phyloP scores from a whole-genome alignment of 2,329 filamentous ascomycete species.

The Ophiostoma novo-ulmi region DNA sequence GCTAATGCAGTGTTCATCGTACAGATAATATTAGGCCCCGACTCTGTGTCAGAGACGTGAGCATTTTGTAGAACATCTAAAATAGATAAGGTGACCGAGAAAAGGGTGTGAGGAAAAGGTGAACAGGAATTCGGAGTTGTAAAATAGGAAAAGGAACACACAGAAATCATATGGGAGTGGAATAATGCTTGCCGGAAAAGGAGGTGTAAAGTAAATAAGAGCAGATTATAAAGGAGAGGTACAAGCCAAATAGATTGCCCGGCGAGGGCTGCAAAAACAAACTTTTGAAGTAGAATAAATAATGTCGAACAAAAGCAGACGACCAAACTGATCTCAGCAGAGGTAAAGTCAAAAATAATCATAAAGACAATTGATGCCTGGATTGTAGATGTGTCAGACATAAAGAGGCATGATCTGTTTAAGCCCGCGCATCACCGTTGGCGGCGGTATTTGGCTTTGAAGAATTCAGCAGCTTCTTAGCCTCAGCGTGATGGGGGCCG shows the following conservation, averaged over 20 bases:
- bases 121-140: neutral
- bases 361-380: neutral
- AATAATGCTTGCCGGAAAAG: constrained; percentile 6
- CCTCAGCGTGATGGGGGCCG: constrained; percentile 31
- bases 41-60: neutral
- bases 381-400: neutral
- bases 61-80: neutral
- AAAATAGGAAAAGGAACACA: neutral
- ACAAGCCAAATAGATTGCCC: neutral
- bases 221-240: neutral
- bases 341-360: neutral
- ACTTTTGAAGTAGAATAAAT: neutral
- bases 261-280: neutral
- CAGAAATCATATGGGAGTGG: neutral
- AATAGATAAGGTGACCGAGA: neutral
- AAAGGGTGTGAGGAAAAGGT: neutral
- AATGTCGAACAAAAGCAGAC: neutral
- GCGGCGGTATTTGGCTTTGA: neutral
- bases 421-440: neutral
- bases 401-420: neutral
- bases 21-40: neutral
- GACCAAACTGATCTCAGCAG: neutral
- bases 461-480: constrained; percentile 25
- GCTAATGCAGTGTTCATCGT: constrained; percentile 1
- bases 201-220: neutral